Conservation (phyloP, 805 yeast genomes). For the Saturnispora galanensis region DNA sequence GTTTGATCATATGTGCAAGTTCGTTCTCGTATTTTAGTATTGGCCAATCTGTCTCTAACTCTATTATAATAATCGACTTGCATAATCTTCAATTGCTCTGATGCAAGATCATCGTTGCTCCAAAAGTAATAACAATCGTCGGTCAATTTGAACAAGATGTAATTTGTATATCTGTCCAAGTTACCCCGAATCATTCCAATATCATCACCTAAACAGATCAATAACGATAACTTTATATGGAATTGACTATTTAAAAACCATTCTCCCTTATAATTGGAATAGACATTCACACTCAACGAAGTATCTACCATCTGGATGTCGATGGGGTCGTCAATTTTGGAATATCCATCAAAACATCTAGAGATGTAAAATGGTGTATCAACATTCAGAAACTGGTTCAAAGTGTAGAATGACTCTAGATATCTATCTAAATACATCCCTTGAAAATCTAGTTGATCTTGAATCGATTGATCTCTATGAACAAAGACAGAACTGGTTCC, state of each 20-base stretch:
- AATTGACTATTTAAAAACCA: slow-evolving; percentile 22
- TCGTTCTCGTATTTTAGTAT: slow-evolving; percentile 10
- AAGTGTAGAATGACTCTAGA: slow-evolving; percentile 28
- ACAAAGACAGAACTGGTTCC: neutral
- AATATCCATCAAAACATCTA: slow-evolving; percentile 21
- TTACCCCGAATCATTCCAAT: slow-evolving; percentile 14
- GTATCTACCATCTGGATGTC: slow-evolving; percentile 15
- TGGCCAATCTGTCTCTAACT: neutral
- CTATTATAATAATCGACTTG: slow-evolving; percentile 6
- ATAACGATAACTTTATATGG: slow-evolving; percentile 23
- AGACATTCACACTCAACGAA: slow-evolving; percentile 20
- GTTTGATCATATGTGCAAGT: slow-evolving; percentile 32
- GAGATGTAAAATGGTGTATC: slow-evolving; percentile 28
- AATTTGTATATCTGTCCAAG: slow-evolving; percentile 17
- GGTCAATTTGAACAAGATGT: slow-evolving; percentile 21
- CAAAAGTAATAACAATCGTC: slow-evolving; percentile 27
- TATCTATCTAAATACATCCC: slow-evolving; percentile 21
- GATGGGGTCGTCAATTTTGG: slow-evolving; percentile 21
- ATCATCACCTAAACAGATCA: slow-evolving; percentile 26
- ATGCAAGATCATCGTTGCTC: slow-evolving; percentile 11
- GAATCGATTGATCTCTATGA: slow-evolving; percentile 13
- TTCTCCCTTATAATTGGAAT: slow-evolving; percentile 6
- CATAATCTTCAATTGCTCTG: slow-evolving; percentile 11
- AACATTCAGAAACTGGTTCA: slow-evolving; percentile 22
- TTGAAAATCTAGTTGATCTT: slow-evolving; percentile 24